phyloP scores from a whole-genome alignment of 2,329 filamentous ascomycete genomes.

The Arthrobotrys sinensis region DNA sequence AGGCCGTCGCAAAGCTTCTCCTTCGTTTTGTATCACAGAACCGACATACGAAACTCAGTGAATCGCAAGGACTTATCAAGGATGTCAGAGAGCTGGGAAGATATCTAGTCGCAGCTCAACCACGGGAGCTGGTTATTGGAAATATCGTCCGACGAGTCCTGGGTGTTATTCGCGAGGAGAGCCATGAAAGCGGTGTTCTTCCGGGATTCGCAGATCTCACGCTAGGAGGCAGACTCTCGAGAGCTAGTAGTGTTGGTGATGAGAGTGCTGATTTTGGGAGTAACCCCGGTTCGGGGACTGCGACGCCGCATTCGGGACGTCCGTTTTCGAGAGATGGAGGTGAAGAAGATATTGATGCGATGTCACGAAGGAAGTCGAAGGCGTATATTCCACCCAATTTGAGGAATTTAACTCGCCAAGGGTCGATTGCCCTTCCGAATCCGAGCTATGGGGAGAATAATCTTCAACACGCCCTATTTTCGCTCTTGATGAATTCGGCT shows the following conservation, averaged over 20 bases:
- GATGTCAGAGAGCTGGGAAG: conserved; percentile 84
- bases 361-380: conserved; percentile 50
- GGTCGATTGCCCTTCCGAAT: conserved; percentile 42
- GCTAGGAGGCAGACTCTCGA: conserved; percentile 47
- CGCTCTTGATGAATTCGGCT: conserved; percentile 38
- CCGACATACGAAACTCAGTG: conserved; percentile 75
- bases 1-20: conserved; percentile 90
- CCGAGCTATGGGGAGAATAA: conserved; percentile 45
- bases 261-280: conserved; percentile 41
- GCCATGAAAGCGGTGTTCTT: conserved; percentile 77
- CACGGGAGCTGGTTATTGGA: conserved; percentile 90
- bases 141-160: conserved; percentile 94
- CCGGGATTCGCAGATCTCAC: conserved; percentile 35
- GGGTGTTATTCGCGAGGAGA: conserved; percentile 91
- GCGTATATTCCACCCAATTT: conserved; percentile 44
- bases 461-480: conserved; percentile 59
- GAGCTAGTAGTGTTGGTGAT: conserved; percentile 53
- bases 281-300: conserved; percentile 41
- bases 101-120: conserved; percentile 84
- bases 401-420: conserved; percentile 36
- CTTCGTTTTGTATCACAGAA: conserved; percentile 87
- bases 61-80: conserved; percentile 83
- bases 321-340: conserved; percentile 49
- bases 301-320: conserved; percentile 45
- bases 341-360: conserved; percentile 55